Evolutionary conservation across 129 eudicot species (phyloP), one percentile per base, ranked within the genome.

Genomic region (Tanacetum coccineum): DNA sequence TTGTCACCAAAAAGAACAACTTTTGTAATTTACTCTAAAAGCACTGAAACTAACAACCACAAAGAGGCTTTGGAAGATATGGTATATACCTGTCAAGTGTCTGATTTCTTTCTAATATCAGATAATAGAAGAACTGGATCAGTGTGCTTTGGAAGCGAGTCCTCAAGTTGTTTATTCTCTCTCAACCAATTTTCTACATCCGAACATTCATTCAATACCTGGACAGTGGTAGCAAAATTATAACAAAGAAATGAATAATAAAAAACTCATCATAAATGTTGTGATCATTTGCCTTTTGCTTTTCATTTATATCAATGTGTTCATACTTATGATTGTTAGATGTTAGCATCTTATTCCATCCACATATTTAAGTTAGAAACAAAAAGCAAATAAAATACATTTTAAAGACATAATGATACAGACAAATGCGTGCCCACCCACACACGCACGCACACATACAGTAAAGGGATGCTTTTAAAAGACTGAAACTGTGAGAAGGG

Each of bases 171-270:
- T 75, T 67, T 53, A 65, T 82, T 88, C 82, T 88, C 98, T 62
- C 82, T 88, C n/a, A 92, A 71, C 98, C 98, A 92, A 58, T 79
- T 85, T 63, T 92, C 96, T 2, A 86, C 98, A 76, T 88, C 87
- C 6, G 84, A 87, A 66, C 96, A 92, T 60, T 86, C 96, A 4
- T 69, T 81, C 72, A 92, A 56, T 8, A 91, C 96, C 96, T 91
- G 66, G 26, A 7, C 10, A 49, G 14, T 52, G 42, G 26, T 49
- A 39, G 7, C 62, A 1, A 39, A 45, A n/a, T 13, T 3, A 13
- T 21, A 25, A 4, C 8, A 2, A 0, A 44, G 50, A 14, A 58
- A 0, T 15, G 14, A 57, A 47, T 0, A 21, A 42, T 3, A 25
- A 30, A 48, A 13, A 71, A 6, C 12, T 15, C 25, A 8, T 19